Evolutionary conservation across 1,139 yeast genomes (phyloP).

Genomic region (Nakaseomyces delphensis): DNA sequence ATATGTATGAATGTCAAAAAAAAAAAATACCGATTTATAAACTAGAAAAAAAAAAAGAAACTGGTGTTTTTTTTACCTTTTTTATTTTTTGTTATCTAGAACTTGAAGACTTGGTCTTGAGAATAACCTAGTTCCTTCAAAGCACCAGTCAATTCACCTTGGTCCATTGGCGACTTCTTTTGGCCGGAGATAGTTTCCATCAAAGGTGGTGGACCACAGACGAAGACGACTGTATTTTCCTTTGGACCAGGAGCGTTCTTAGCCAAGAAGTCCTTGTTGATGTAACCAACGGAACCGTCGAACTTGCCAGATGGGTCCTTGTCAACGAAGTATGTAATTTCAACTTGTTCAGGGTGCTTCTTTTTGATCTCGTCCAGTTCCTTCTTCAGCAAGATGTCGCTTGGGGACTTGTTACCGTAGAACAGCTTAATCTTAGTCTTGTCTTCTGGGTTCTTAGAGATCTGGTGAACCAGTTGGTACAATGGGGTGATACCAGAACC

Average conservation of each 20-base stretch:
- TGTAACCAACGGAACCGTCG: constrained; percentile 54
- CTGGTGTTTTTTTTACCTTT: no score
- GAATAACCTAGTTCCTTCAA: constrained; percentile 81
- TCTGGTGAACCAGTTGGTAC: constrained; percentile 70
- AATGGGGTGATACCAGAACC: constrained; percentile 96
- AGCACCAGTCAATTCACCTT: constrained; percentile 87
- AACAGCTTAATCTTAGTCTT: constrained; percentile 73
- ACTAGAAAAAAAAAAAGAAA: no score
- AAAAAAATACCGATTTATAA: not conserved
- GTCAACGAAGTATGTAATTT: constrained; percentile 66
- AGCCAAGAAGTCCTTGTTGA: constrained; percentile 58
- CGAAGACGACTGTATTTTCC: constrained; percentile 60
- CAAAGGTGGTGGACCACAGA: constrained; percentile 89
- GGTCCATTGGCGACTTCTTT: constrained; percentile 50
- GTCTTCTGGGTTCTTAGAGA: constrained; percentile 66
- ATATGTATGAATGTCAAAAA: not conserved
- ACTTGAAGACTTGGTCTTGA: constrained; percentile 85
- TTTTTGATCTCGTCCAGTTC: constrained; percentile 63
- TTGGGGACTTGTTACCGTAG: constrained; percentile 70
- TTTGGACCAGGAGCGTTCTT: constrained; percentile 51
- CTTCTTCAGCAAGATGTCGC: constrained; percentile 67
- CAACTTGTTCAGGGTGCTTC: constrained; percentile 66
- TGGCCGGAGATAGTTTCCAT: constrained; percentile 78
- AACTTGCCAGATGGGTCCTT: constrained; percentile 35
- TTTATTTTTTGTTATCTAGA: constrained; percentile 35